Percentiles rank a stretch among this genome's conserved stretches.
Evolutionary conservation across 176 grass and related monocot species (phyloP).

Genomic region (Coix lacrymajobi): DNA sequence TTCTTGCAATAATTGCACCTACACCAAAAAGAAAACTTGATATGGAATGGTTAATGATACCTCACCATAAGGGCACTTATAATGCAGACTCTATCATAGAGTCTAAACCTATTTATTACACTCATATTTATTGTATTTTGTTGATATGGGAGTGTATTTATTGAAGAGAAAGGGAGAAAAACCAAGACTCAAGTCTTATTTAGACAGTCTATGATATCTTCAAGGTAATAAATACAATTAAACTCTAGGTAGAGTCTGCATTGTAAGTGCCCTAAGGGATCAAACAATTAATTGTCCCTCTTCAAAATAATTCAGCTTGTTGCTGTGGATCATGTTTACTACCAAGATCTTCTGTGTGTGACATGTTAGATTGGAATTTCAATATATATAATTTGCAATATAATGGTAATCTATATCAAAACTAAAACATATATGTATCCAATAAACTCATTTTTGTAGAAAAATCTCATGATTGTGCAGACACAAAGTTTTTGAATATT

Average conservation of each 20-base stretch:
- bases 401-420: background rate
- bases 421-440: background rate
- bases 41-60: conserved; percentile 19
- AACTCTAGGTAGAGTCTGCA: too few species aligned
- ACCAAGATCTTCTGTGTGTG: background rate
- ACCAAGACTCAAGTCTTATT: too few species aligned
- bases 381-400: background rate
- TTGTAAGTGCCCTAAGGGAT: too few species aligned
- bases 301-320: background rate
- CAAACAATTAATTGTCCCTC: background rate
- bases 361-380: background rate
- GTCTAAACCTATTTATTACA: too few species aligned
- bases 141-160: too few species aligned
- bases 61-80: background rate
- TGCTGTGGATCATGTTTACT: conserved; percentile 10
- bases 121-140: too few species aligned
- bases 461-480: background rate
- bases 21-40: background rate
- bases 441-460: background rate
- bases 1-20: background rate
- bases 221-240: too few species aligned
- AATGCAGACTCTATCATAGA: too few species aligned
- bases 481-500: background rate
- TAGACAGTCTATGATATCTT: too few species aligned
- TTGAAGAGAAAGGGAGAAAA: too few species aligned